Evolutionary conservation across 768 basidiomycete genomes (phyloP).

Genomic region (Leccinum broughii): DNA sequence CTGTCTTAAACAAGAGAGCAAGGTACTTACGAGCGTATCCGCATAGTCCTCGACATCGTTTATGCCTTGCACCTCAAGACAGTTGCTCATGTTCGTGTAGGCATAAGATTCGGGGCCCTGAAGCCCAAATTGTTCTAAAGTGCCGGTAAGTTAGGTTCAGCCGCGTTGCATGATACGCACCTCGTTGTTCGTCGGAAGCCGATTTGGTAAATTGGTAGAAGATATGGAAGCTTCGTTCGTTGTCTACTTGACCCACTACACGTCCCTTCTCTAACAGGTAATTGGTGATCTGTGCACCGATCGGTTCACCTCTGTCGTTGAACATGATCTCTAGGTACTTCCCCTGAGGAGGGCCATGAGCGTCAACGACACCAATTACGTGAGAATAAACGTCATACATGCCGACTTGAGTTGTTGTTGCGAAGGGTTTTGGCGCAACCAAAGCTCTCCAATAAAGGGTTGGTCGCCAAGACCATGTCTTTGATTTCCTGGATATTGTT

Average conservation of each 20-base stretch:
- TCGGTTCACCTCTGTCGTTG: constrained; percentile 86
- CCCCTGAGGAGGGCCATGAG: constrained; percentile 54
- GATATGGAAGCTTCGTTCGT: constrained; percentile 97
- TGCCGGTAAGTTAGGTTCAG: constrained; percentile 15
- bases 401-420: constrained; percentile 98
- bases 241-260: constrained; percentile 94
- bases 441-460: constrained; percentile 95
- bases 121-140: constrained; percentile 85
- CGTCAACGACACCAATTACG: background rate
- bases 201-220: constrained; percentile 99
- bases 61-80: constrained; percentile 87
- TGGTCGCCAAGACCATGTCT: constrained; percentile 99
- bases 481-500: constrained; percentile 96
- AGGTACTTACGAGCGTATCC: constrained; percentile 76
- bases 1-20: background rate
- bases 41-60: constrained; percentile 85
- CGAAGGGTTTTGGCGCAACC: constrained; percentile 98
- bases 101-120: constrained; percentile 96
- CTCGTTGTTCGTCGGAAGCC: constrained; percentile 85
- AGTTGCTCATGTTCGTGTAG: constrained; percentile 91
- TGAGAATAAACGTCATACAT: constrained; percentile 59
- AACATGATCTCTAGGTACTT: constrained; percentile 99
- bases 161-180: constrained; percentile 40
- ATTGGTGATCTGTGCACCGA: constrained; percentile 98
- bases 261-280: constrained; percentile 97